Conservation (phyloP, 2,329 filamentous ascomycete genomes). For the Grosmannia clavigera region DNA sequence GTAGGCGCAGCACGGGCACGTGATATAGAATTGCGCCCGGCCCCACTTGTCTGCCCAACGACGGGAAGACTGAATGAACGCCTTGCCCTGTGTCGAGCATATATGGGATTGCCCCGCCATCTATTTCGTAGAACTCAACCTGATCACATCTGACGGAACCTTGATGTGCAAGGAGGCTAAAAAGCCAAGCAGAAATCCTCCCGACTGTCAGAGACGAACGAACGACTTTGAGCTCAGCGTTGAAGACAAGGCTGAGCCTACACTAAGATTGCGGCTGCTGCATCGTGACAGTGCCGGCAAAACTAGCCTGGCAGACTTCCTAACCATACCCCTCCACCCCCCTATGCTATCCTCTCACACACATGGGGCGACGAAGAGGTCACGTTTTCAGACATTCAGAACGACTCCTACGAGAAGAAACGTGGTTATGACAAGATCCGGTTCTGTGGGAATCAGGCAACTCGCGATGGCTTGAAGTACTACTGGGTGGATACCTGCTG, state of each 20-base stretch:
- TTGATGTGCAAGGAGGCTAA: background rate
- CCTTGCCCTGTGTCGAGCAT: background rate
- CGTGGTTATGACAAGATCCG: background rate
- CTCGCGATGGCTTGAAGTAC: background rate
- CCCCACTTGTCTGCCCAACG: background rate
- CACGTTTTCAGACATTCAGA: background rate
- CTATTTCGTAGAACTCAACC: background rate
- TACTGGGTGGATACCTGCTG: slow-evolving; percentile 8
- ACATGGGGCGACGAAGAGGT: slow-evolving; percentile 3
- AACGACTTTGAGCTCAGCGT: no score
- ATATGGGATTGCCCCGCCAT: background rate
- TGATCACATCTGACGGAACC: background rate
- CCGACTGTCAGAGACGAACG: no score
- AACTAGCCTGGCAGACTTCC: background rate
- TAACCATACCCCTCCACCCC: background rate
- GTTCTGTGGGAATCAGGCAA: background rate
- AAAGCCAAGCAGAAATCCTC: background rate
- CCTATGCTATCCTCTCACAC: slow-evolving; percentile 9
- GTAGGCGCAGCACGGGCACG: background rate
- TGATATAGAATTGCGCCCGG: background rate
- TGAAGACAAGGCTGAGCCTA: background rate
- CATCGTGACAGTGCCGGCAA: slow-evolving; percentile 5
- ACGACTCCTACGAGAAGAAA: background rate
- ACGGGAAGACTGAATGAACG: background rate
- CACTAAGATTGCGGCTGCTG: background rate